These are phyloP conservation scores for Apiotrichum siamense DNA, from an alignment of 1,284 basidiomycete genomes.

Conservation along the genomic window DNA sequence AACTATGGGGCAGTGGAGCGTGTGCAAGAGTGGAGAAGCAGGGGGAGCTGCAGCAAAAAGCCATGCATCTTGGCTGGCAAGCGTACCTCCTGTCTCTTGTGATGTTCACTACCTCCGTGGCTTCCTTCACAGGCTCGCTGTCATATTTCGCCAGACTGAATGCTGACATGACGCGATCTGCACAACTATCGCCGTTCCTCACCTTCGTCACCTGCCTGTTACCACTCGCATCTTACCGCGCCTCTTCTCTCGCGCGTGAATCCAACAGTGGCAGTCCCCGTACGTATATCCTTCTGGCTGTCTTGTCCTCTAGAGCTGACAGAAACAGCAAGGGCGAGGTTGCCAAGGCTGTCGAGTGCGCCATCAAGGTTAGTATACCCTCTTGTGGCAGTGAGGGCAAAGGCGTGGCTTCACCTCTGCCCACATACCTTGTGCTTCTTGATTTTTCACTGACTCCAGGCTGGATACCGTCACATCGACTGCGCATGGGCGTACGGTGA, in stretches of 20 bases:
- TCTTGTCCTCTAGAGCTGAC: background rate
- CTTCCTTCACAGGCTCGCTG: no score
- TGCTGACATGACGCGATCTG: no score
- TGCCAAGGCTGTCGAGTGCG: conserved; percentile 45
- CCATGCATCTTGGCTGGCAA: no score
- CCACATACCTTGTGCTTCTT: no score
- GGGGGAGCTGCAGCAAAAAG: no score
- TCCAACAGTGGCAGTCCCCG: conserved; percentile 43
- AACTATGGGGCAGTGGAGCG: background rate
- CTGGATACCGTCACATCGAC: conserved; percentile 67
- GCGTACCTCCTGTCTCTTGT: no score
- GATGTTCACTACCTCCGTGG: no score
- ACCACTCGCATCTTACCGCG: background rate
- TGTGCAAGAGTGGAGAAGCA: no score
- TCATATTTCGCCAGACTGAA: no score
- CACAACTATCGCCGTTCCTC: background rate
- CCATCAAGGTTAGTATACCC: conserved; percentile 41
- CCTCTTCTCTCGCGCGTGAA: background rate
- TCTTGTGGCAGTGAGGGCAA: no score
- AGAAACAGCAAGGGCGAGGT: conserved; percentile 42
- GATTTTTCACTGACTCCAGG: conserved; percentile 9
- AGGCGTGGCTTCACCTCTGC: no score
- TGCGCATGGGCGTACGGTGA: conserved; percentile 44
- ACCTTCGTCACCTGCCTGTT: no score
- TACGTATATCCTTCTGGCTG: conserved; percentile 13